Base-by-base conservation (phyloP, 306 rosid species). In the Inga laurina region DNA sequence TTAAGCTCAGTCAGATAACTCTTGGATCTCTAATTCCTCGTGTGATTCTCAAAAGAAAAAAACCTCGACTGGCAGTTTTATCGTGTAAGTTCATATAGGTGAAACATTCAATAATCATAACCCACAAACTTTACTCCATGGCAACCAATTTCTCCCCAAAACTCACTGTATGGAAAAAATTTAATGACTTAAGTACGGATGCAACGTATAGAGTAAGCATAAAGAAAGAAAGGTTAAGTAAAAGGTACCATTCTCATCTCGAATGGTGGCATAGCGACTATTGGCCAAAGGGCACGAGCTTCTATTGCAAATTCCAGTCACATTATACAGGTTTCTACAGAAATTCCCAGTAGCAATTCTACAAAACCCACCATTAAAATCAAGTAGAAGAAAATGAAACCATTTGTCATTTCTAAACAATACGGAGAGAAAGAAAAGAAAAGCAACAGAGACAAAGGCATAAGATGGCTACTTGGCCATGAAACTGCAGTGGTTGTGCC, bases 231-330 rank as follows among this genome's bases (percentile, higher is more conserved):
- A 52, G 22, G 34, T 8, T 21, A 19, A 65, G 83, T n/a, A 37
- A 72, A 67, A 76, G 61, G 45, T 91, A 91, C 98, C 99, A n/a
- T 92, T 91, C 19, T 92, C 90, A 3, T 93, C 98, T 32, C 97
- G 89, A 84, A 96, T 93, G 74, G 99, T 96, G 67, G 97, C 94
- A 74, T 93, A 96, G 72, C 99, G 98, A 92, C 97, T 93, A 82
- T 94, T 94, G 81, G 98, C 98, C 41, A 94, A 84, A 67, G 98
- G 98, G 70, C 97, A 94, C 7, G 98, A 96, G 82, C 99, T 96
- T 67, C 97, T 93, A 73, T 96, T 96, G 39, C 99, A 96, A 71
- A 92, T 73, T 78, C 99, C 99, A 16, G 99, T 95, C 11, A 91
- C 89, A 64, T 93, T 95, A 73, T 95, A 95, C 5, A 92, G 97